phyloP scores from a whole-genome alignment of 2,329 filamentous ascomycete genomes.

The Bimuria novae-zelandiae region DNA sequence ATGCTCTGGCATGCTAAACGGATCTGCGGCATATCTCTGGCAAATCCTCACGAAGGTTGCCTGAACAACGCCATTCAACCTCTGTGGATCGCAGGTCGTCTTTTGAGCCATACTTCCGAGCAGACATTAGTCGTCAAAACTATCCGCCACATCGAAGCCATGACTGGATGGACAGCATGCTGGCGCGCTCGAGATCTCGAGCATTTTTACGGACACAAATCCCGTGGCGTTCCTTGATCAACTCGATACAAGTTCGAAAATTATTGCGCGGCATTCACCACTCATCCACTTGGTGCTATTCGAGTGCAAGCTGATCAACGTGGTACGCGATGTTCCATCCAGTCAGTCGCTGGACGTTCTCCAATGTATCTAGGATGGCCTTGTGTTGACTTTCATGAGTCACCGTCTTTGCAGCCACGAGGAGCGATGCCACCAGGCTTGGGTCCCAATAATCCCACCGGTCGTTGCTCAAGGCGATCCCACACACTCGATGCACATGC shows the following conservation, averaged over 20 bases:
- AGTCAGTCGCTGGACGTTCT: slow-evolving; percentile 47
- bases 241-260: neutral
- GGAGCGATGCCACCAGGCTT: slow-evolving; percentile 53
- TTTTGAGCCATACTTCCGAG: slow-evolving; percentile 57
- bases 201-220: slow-evolving; percentile 35
- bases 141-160: slow-evolving; percentile 56
- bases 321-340: slow-evolving; percentile 46
- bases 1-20: slow-evolving; percentile 60
- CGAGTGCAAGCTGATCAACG: slow-evolving; percentile 18
- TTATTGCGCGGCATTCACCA: slow-evolving; percentile 16
- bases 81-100: slow-evolving; percentile 59
- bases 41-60: slow-evolving; percentile 61
- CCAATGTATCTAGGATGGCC: slow-evolving; percentile 48
- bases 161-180: slow-evolving; percentile 59
- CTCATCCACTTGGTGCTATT: slow-evolving; percentile 27
- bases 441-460: slow-evolving; percentile 54
- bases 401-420: slow-evolving; percentile 53
- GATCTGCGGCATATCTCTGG: slow-evolving; percentile 61
- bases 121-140: slow-evolving; percentile 48
- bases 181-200: slow-evolving; percentile 61
- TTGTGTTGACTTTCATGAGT: slow-evolving; percentile 56
- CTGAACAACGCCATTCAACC: slow-evolving; percentile 64
- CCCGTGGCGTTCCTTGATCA: slow-evolving; percentile 15
- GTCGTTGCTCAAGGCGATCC: slow-evolving; percentile 56
- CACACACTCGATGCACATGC: slow-evolving; percentile 57